A percentile compares a stretch with the other conserved stretches of the same genome.
phyloP scores from a whole-genome alignment of 2,329 filamentous ascomycete species.

The Sclerotinia nivalis region DNA sequence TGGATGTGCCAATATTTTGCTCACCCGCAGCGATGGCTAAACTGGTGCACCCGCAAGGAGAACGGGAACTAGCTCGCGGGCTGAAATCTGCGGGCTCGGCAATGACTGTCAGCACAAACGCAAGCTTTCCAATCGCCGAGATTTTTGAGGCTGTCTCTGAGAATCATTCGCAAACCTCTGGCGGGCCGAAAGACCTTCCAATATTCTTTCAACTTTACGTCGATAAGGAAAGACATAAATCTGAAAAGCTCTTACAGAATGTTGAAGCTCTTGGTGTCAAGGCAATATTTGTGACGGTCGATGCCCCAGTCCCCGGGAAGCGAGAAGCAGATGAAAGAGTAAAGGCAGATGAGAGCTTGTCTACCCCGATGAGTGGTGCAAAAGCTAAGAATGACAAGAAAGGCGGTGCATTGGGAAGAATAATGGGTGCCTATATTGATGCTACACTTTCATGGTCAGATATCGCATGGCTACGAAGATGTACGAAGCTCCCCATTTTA shows the following conservation, averaged over 20 bases:
- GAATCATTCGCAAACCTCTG: conserved; percentile 30
- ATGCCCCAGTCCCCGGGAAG: conserved; percentile 59
- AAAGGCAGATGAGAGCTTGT: conserved; percentile 49
- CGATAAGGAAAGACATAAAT: conserved; percentile 55
- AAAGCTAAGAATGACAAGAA: conserved; percentile 53
- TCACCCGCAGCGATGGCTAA: conserved; percentile 65
- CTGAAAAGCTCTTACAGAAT: conserved; percentile 50
- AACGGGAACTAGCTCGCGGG: conserved; percentile 57
- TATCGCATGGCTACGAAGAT: conserved; percentile 62
- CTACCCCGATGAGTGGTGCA: conserved; percentile 52
- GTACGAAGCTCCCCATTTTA: conserved; percentile 57
- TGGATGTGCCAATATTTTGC: conserved; percentile 61
- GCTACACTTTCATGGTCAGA: conserved; percentile 62
- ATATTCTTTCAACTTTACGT: conserved; percentile 64
- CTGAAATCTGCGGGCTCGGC: conserved; percentile 54
- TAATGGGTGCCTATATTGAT: conserved; percentile 60
- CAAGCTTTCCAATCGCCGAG: conserved; percentile 58
- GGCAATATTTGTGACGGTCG: conserved; percentile 60
- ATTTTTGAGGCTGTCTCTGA: conserved; percentile 45
- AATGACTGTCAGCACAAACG: conserved; percentile 61
- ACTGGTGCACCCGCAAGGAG: conserved; percentile 64
- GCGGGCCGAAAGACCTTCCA: conserved; percentile 24
- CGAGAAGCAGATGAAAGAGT: conserved; percentile 50
- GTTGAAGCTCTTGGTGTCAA: conserved; percentile 51
- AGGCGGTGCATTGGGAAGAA: conserved; percentile 55